Base-by-base conservation (phyloP, 192 early-diverging fungal species). In the Physocladia obscura region DNA sequence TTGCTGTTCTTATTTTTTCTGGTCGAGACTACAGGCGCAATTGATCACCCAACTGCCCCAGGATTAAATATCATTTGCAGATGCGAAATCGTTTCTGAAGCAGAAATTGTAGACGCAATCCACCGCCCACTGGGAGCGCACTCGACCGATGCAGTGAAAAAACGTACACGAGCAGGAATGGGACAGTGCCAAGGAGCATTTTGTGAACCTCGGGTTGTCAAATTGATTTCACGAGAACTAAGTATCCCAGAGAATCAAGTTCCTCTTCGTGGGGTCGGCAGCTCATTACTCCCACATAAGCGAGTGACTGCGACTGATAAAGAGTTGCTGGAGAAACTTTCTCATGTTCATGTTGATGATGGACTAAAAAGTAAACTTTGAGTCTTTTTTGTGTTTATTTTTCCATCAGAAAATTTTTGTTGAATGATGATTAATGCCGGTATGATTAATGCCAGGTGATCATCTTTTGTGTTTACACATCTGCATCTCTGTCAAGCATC, bases 51-150 rank as follows among this genome's bases (percentile, higher is more conserved):
- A n/a, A 60, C 56, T 1, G 57, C 72, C 27, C 75, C 77, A 15
- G 44, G 13, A 6, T 55, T 57, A 44, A 83, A 83, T 60, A 79
- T 83, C 49, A 79, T 83, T 17, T 83, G 82, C 62, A 52, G 79
- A 4, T 83, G 82, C 58, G 82, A 83, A 62, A 24, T 47, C 26
- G 77, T 83, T 8, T 74, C 74, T 24, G 82, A 83, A 64, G 39
- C 70, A 4, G 79, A 83, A 58, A 82, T 83, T 31, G 50, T 83
- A 13, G 81, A 83, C 55, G 75, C 79, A 4, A 77, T 80, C 26
- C 68, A 71, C 36, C 39, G 81, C 37, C 79, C 77, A 3, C 52
- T 80, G 21, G 67, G 64, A 21, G 73, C 69, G 4, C 65, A 58
- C 26, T 71, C 72, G 5, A 80, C 79, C 1, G 81, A 83, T 48